Evolutionary conservation across 805 yeast genomes (phyloP).

Genomic region (Pichia membranifaciens): DNA sequence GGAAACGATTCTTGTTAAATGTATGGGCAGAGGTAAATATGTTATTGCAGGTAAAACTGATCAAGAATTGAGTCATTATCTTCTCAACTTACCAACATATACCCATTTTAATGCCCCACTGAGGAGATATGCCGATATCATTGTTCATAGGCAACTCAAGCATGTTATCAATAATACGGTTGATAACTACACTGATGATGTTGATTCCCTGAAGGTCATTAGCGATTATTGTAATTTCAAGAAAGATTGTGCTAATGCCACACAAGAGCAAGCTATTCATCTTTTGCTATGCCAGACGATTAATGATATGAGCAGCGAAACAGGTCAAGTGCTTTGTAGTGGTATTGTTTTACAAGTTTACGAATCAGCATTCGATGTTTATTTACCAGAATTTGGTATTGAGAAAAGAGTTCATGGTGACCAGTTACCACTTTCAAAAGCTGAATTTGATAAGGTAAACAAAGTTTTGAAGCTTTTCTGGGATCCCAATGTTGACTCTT

Average conservation of each 20-base stretch:
- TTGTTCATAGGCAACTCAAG: slow-evolving; percentile 90
- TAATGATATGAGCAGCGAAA: slow-evolving; percentile 59
- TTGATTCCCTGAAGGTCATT: slow-evolving; percentile 68
- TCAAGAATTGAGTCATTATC: slow-evolving; percentile 73
- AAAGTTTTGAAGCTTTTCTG: slow-evolving; percentile 77
- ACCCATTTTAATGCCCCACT: slow-evolving; percentile 93
- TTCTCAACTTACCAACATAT: slow-evolving; percentile 75
- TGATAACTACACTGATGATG: slow-evolving; percentile 44
- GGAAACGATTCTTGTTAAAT: slow-evolving; percentile 73
- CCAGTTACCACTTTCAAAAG: slow-evolving; percentile 86
- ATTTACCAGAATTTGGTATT: slow-evolving; percentile 87
- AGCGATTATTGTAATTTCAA: slow-evolving; percentile 94
- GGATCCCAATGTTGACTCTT: slow-evolving; percentile 90
- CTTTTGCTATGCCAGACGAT: slow-evolving; percentile 77
- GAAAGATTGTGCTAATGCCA: slow-evolving; percentile 86
- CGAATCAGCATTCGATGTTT: slow-evolving; percentile 92
- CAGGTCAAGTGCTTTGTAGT: slow-evolving; percentile 79
- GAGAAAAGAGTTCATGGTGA: slow-evolving; percentile 97
- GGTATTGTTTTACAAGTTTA: slow-evolving; percentile 89
- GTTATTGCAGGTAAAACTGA: slow-evolving; percentile 84
- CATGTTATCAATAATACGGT: slow-evolving; percentile 41
- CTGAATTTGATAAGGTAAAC: slow-evolving; percentile 73
- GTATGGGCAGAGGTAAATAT: slow-evolving; percentile 81
- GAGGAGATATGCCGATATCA: slow-evolving; percentile 84
- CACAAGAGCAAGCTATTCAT: slow-evolving; percentile 94